A percentile compares a stretch with the other conserved stretches of the same genome.
phyloP scores from a whole-genome alignment of 73 alveolate genomes.

The Tetrahymena malaccensis region DNA sequence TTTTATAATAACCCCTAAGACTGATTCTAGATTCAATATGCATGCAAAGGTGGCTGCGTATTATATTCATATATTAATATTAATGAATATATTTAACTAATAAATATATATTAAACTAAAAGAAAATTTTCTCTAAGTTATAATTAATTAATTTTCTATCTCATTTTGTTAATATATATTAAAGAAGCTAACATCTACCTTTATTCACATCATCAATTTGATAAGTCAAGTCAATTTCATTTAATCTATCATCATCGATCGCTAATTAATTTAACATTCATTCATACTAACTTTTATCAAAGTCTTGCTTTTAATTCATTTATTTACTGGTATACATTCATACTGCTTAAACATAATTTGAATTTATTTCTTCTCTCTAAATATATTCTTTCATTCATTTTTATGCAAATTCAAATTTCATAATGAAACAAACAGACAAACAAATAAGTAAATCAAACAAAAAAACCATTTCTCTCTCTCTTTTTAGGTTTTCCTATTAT shows the following conservation, averaged over 20 bases:
- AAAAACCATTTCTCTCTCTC: not conserved
- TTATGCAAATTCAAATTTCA: not conserved
- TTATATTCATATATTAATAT: too few species aligned
- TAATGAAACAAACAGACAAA: not conserved
- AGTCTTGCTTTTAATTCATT: not conserved
- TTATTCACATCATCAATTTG: not conserved
- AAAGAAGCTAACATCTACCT: not conserved
- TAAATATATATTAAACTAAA: not conserved
- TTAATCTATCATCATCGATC: not conserved
- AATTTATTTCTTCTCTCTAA: not conserved
- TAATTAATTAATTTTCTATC: not conserved
- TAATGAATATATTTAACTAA: too few species aligned
- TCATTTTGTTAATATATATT: not conserved
- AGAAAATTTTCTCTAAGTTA: not conserved
- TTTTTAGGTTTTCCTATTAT: not conserved
- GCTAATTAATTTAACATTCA: not conserved
- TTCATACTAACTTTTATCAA: not conserved
- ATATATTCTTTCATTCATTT: not conserved
- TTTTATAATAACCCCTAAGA: not conserved
- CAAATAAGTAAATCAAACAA: too few species aligned
- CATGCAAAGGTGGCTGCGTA: not conserved
- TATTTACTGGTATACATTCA: not conserved
- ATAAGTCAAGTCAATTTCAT: not conserved
- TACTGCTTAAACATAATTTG: not conserved
- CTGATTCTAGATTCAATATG: not conserved